Evolutionary conservation across 1,284 basidiomycete genomes (phyloP), one percentile per base, ranked within the genome.

Genomic region (Ceratorhiza oryzae-sativae): DNA sequence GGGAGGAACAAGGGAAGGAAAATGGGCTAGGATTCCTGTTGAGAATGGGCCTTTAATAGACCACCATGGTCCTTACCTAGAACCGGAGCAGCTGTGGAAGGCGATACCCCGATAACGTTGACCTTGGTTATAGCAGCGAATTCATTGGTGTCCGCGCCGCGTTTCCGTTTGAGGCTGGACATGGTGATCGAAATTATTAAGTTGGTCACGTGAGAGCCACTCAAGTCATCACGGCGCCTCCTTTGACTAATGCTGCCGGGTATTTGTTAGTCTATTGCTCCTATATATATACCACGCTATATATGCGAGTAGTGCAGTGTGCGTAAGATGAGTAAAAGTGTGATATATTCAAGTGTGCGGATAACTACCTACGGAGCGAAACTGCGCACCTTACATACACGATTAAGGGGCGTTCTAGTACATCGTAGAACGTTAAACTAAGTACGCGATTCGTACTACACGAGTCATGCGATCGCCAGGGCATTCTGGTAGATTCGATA

Each of bases 1-100:
- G 5, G 89, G 84, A 13, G 91, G 86, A 49, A 85, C 80, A 41
- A 93, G 78, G 5, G 88, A 87, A 36, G 93, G 92, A 79, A 92
- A 94, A 79, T 87, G 90, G 72, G 87, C 93, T 95, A 79, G 30
- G 39, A 23, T 20, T 20, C n/a, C n/a, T n/a, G 25, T 58, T 59
- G n/a, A 65, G 39, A 71, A 67, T 75, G 74, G 71, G 74, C 63
- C 71, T 63, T 46, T 72, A 60, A 75, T 73, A 73, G 73, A 74
- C 73, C 55, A 36, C 56, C 36, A 71, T 81, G 86, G 78, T 68
- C 81, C 86, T 78, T 79, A 92, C 92, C 91, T 75, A 94, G 86
- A 36, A 90, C 85, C 72, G 92, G 92, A 18, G 90, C 91, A 59
- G 86, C 79, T 75, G 85, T 81, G 20, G 81, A 80, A 59, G 81